A percentile compares a stretch with the other conserved stretches of the same genome.
Conservation (phyloP, 495 filamentous ascomycete species). For the Glonium stellatum region DNA sequence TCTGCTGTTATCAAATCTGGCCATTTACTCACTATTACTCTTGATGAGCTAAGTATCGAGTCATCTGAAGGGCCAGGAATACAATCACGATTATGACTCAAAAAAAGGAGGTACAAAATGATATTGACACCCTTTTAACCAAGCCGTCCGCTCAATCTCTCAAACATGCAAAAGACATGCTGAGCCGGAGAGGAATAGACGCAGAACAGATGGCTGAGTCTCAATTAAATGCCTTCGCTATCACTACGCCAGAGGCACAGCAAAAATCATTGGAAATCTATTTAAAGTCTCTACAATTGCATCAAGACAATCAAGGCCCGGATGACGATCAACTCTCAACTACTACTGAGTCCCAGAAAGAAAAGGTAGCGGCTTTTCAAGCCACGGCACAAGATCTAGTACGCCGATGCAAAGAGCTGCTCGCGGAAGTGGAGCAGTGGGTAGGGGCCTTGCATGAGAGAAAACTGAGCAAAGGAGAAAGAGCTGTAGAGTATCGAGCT, state of each 20-base stretch:
- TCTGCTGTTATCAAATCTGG: neutral
- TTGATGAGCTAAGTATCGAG: too few species aligned
- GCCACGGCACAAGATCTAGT: slow-evolving; percentile 22
- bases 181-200: neutral
- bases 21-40: too few species aligned
- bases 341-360: neutral
- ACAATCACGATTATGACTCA: neutral
- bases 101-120: neutral
- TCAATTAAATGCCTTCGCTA: neutral
- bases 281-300: neutral
- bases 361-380: neutral
- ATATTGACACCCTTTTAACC: neutral
- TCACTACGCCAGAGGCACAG: neutral
- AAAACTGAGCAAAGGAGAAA: slow-evolving; percentile 14
- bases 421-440: slow-evolving; percentile 29
- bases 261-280: neutral
- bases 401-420: slow-evolving; percentile 21
- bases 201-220: neutral
- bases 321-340: neutral
- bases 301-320: neutral
- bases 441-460: slow-evolving; percentile 15
- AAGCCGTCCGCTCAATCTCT: neutral
- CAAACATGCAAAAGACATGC: neutral
- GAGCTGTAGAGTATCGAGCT: slow-evolving; percentile 27
- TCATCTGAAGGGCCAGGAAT: too few species aligned